Evolutionary conservation across 805 yeast species (phyloP).

Genomic region (Tetrapisispora iriomotensis): DNA sequence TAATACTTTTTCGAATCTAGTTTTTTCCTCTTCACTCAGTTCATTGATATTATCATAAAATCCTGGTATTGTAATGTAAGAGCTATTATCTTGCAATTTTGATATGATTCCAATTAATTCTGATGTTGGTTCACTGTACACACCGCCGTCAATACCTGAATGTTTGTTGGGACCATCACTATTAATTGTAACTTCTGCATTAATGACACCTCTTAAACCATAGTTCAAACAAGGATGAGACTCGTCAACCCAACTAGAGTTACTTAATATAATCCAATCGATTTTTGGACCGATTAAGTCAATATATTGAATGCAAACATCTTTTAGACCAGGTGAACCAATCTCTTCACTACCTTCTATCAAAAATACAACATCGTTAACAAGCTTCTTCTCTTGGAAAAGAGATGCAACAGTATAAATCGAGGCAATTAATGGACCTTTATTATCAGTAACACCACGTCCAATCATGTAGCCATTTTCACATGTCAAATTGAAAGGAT

Average conservation of each 20-base stretch:
- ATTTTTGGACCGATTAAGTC: constrained; percentile 51
- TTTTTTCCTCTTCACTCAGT: constrained; percentile 46
- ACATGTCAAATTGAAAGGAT: constrained; percentile 69
- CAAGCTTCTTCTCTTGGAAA: constrained; percentile 39
- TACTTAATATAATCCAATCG: constrained; percentile 84
- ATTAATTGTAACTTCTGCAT: constrained; percentile 59
- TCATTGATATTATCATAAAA: constrained; percentile 62
- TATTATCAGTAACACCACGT: constrained; percentile 89
- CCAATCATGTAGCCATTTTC: constrained; percentile 81
- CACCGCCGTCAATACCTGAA: constrained; percentile 95
- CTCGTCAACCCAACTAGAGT: constrained; percentile 91
- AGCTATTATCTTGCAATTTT: constrained; percentile 47
- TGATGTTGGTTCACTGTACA: constrained; percentile 76
- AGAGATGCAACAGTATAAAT: constrained; percentile 78
- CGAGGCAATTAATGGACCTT: constrained; percentile 86
- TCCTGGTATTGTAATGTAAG: constrained; percentile 51
- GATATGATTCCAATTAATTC: constrained; percentile 70
- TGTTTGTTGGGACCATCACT: constrained; percentile 83
- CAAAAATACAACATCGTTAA: constrained; percentile 68
- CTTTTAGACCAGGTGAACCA: constrained; percentile 79
- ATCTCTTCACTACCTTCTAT: constrained; percentile 95
- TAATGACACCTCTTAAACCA: constrained; percentile 86
- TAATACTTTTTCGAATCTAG: constrained; percentile 51
- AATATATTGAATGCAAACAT: constrained; percentile 45
- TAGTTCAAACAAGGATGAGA: constrained; percentile 84